These are phyloP conservation scores for Prototheca stagnorum DNA, from an alignment of 163 green algal genomes.

Conservation along the genomic window DNA sequence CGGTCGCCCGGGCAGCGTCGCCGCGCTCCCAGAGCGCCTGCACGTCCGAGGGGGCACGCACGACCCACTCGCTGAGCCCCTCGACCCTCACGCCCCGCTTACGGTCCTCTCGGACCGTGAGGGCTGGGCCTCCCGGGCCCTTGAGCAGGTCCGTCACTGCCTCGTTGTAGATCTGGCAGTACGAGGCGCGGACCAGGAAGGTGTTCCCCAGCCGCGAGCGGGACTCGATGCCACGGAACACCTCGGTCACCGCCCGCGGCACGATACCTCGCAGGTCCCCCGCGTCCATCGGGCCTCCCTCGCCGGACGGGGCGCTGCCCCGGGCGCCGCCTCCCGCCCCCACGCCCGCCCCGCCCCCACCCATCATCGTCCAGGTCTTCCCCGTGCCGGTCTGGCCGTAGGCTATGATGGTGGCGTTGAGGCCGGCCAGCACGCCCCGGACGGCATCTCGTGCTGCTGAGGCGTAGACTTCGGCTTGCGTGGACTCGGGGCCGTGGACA, in stretches of 20 bases:
- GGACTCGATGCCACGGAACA: slow-evolving; percentile 75
- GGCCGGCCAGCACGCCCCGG: slow-evolving; percentile 71
- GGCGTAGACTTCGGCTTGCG: slow-evolving; percentile 68
- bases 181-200: slow-evolving; percentile 85
- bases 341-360: slow-evolving; percentile 13
- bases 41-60: slow-evolving; percentile 63
- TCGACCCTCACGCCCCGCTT: slow-evolving; percentile 83
- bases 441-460: slow-evolving; percentile 57
- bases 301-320: no score
- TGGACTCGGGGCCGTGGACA: slow-evolving; percentile 61
- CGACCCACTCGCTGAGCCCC: slow-evolving; percentile 86
- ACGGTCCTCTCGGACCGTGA: slow-evolving; percentile 76
- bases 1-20: slow-evolving; percentile 56
- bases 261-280: slow-evolving; percentile 64
- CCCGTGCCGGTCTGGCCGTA: slow-evolving; percentile 82
- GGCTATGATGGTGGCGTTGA: slow-evolving; percentile 91
- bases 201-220: slow-evolving; percentile 42
- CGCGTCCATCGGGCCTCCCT: not conserved
- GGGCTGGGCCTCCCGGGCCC: slow-evolving; percentile 62
- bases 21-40: slow-evolving; percentile 77
- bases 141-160: slow-evolving; percentile 91
- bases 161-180: slow-evolving; percentile 96
- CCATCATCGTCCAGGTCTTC: slow-evolving; percentile 95
- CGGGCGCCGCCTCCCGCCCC: not conserved
- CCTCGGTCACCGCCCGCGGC: slow-evolving; percentile 80